Evolutionary conservation across 225 moss, liverwort and hornwort species (phyloP), one percentile per base, ranked within the genome.

Genomic region (Climacium dendroides): DNA sequence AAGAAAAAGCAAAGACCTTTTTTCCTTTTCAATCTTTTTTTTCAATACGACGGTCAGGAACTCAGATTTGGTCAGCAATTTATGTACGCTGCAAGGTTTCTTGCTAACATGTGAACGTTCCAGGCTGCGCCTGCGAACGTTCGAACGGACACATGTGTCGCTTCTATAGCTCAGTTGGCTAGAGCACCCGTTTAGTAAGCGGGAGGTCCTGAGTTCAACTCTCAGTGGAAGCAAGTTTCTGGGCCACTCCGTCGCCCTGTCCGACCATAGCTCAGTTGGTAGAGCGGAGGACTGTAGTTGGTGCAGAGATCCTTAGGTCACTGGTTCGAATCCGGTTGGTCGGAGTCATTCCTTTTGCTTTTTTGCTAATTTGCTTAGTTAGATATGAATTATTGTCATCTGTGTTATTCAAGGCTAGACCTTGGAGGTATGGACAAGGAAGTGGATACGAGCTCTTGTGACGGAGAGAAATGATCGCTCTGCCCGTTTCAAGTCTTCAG

Each of bases 261-360:
- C 91, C 93, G 95, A 94, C 93, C 95, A 95, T 92, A 95, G 95
- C 96, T 96, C 95, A 95, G 95, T 96, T 96, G 96, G 94, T 91
- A 96, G 96, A 96, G 95, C 95, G 94, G 95, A 93, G 92, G 95
- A 95, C 94, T 94, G 94, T 94, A 94, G 94, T 58, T 90, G 59
- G 47, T 74, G 23, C 89, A 88, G 93, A 55, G 2, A 95, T 95
- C 94, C 91, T 93, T 95, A 92, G 94, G 95, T 95, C 94, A 93
- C 94, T 94, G 93, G 93, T 94, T 93, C 92, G 92, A 95, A 92
- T 95, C 93, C 94, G 92, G 94, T 92, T 92, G 93, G 92, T 92
- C 94, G 94, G 80, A 87, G 8, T 6, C 9, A 9, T 0, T 13
- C 29, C 0, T 14, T 60, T 22, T 32, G 3, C 4, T 9, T 30